Conservation (phyloP, 768 basidiomycete genomes). For the Tulasnella calospora region DNA sequence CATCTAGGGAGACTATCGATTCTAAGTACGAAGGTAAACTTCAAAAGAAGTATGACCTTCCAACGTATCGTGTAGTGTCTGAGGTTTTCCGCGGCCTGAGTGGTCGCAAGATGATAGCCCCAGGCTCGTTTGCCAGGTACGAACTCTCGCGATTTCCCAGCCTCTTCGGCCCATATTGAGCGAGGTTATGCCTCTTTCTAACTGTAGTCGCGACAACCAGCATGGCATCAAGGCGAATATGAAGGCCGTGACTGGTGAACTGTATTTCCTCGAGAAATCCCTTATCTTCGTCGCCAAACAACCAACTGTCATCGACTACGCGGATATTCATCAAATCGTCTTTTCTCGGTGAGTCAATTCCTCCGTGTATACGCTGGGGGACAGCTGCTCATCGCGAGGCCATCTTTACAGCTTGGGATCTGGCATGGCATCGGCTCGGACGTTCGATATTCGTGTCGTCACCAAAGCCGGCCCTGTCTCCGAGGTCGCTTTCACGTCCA, state of each 20-base stretch:
- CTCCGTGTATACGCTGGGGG: not conserved
- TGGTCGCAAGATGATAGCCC: slow-evolving; percentile 85
- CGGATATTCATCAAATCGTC: slow-evolving; percentile 81
- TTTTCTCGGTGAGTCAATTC: slow-evolving; percentile 61
- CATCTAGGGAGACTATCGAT: slow-evolving; percentile 61
- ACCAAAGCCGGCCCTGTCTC: slow-evolving; percentile 62
- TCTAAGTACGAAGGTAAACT: slow-evolving; percentile 67
- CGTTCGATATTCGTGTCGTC: slow-evolving; percentile 89
- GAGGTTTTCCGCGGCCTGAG: slow-evolving; percentile 87
- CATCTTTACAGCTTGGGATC: slow-evolving; percentile 62
- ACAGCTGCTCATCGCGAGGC: not conserved
- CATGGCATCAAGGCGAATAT: slow-evolving; percentile 97
- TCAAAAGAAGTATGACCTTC: slow-evolving; percentile 90
- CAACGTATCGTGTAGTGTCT: slow-evolving; percentile 92
- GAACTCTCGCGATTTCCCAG: not conserved
- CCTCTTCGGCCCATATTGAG: not conserved
- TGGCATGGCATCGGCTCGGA: slow-evolving; percentile 79
- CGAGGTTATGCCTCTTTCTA: not conserved
- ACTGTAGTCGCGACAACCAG: slow-evolving; percentile 71
- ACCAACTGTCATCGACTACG: slow-evolving; percentile 82
- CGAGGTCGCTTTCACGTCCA: slow-evolving; percentile 84
- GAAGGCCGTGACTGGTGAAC: slow-evolving; percentile 93
- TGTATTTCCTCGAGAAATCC: slow-evolving; percentile 97
- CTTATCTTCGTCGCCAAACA: slow-evolving; percentile 97
- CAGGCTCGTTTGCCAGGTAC: slow-evolving; percentile 15